Evolutionary conservation across 192 early-diverging fungal genomes (phyloP).

Genomic region (Lunasporangiospora selenospora): DNA sequence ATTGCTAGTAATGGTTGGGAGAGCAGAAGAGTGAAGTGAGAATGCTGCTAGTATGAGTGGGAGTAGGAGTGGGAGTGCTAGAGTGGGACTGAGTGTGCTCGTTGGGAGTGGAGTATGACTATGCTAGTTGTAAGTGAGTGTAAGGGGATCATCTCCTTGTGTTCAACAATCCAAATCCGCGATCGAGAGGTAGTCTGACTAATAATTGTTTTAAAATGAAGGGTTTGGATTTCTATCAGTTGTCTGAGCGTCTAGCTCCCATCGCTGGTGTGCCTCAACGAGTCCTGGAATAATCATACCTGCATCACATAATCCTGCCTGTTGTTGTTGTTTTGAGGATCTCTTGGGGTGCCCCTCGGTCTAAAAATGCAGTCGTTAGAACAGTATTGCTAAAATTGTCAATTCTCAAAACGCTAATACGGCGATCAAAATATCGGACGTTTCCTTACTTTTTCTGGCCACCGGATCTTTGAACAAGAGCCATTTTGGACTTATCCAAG

Average conservation of each 20-base stretch:
- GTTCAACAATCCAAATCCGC: slow-evolving; percentile 2
- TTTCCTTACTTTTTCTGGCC: slow-evolving; percentile 18
- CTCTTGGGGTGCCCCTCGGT: neutral
- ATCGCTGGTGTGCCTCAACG: neutral
- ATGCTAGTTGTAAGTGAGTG: too few species aligned
- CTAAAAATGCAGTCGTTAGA: slow-evolving; percentile 9
- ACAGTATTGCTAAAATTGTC: neutral
- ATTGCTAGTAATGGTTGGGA: too few species aligned
- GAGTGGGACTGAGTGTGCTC: too few species aligned
- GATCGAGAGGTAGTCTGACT: neutral
- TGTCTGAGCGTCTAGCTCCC: too few species aligned
- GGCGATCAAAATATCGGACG: slow-evolving; percentile 1
- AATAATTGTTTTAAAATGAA: neutral
- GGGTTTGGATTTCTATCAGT: neutral
- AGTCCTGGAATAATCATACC: neutral
- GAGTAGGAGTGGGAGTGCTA: too few species aligned
- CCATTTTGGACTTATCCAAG: slow-evolving; percentile 11
- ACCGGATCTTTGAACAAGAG: slow-evolving; percentile 19
- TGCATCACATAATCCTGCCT: neutral
- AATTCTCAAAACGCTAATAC: slow-evolving; percentile 1
- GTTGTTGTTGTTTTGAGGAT: slow-evolving; percentile 4
- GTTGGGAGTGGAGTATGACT: too few species aligned
- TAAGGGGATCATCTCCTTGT: too few species aligned
- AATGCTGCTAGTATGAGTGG: too few species aligned
- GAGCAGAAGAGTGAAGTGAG: too few species aligned